phyloP scores from a whole-genome alignment of 768 basidiomycete species.

The Calocera cornea region DNA sequence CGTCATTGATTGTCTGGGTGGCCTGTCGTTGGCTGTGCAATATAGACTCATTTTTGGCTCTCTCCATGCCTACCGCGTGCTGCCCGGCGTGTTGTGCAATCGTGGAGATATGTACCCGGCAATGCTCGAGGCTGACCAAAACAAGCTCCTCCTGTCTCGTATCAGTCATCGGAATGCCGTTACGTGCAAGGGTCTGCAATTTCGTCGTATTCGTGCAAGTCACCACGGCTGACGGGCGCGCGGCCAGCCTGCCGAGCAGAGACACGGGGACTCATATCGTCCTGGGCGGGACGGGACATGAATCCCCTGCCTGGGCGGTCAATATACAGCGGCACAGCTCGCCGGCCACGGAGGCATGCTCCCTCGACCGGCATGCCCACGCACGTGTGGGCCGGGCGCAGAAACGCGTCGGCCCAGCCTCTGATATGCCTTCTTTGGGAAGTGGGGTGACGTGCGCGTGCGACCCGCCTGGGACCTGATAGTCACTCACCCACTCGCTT shows the following conservation, averaged over 20 bases:
- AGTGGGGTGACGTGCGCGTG: neutral
- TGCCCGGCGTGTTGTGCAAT: neutral
- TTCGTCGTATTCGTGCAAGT: too few relatives aligned
- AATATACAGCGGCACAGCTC: neutral
- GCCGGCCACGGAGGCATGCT: slow-evolving; percentile 1
- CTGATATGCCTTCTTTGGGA: neutral
- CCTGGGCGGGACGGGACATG: neutral
- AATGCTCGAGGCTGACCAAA: too few relatives aligned
- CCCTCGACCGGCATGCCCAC: neutral
- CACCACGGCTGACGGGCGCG: too few relatives aligned
- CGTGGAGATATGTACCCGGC: too few relatives aligned
- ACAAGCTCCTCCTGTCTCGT: too few relatives aligned
- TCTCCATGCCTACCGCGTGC: neutral
- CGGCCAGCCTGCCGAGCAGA: neutral
- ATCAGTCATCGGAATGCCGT: too few relatives aligned
- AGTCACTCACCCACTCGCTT: neutral
- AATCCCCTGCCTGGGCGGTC: too few relatives aligned
- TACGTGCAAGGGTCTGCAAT: too few relatives aligned
- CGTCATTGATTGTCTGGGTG: slow-evolving; percentile 2
- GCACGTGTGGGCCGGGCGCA: slow-evolving; percentile 1
- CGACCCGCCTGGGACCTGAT: neutral
- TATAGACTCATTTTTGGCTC: neutral
- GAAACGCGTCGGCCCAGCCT: neutral
- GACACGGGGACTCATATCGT: neutral
- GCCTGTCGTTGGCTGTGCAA: slow-evolving; percentile 4